Evolutionary conservation across 2,329 filamentous ascomycete species (phyloP), one percentile per base, ranked within the genome.

Genomic region (Sporothrix brunneoviolacea): DNA sequence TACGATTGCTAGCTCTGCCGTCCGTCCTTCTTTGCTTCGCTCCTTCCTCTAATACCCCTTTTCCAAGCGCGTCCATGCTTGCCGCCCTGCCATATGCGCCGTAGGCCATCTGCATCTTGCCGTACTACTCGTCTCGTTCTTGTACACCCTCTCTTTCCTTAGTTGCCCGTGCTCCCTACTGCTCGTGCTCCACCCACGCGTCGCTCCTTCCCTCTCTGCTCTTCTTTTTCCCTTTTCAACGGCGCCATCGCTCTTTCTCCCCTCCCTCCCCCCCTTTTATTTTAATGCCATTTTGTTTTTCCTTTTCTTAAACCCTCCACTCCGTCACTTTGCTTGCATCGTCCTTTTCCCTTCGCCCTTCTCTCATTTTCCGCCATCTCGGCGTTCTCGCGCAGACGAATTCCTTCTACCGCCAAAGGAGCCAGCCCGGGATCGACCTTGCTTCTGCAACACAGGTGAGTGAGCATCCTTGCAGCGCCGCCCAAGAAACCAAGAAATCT

Each of bases 181-280:
- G 32, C 8, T 27, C 16, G 27, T 50, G 38, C 48, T 39, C 49
- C 44, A 49, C 51, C 38, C 41, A 47, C 52, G 51, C 51, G 44
- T 54, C 50, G 46, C 33, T 52, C 47, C 50, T 57, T 54, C 50
- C 50, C 45, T 49, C 33, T 50, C 32, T 32, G 9, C 28, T 13
- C 32, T 35, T 40, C n/a, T 16, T 21, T 18, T 30, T 44, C 33
- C 9, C 43, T 32, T 27, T 33, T 40, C 43, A 51, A 28, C 39
- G 38, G 35, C 50, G 30, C 46, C 36, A 33, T 35, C 40, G 18
- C 27, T 48, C 22, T 44, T 44, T 45, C 16, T 24, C 47, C 24
- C 19, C n/a, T 9, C 21, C 18, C n/a, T n/a, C 27, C 24, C 39
- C n/a, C 46, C 27, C 28, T 44, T 16, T 30, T 38, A 37, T 18